Evolutionary conservation across 352 stramenopile genomes (phyloP).

Genomic region (Phytophthora pluvialis): DNA sequence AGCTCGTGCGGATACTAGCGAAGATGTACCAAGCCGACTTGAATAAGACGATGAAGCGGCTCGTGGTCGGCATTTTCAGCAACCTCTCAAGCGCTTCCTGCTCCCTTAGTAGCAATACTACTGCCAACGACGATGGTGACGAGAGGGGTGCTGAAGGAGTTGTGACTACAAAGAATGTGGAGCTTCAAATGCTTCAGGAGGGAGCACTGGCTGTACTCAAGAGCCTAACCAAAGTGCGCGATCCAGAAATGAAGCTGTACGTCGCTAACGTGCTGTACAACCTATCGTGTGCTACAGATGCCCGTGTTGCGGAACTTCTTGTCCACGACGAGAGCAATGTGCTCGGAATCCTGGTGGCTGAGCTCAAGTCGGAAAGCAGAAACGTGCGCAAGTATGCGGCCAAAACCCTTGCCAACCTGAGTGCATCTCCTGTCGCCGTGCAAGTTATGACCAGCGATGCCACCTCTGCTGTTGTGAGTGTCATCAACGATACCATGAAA

Average conservation of each 20-base stretch:
- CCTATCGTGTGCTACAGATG: constrained; percentile 60
- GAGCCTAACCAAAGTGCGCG: constrained; percentile 71
- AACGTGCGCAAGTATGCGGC: constrained; percentile 75
- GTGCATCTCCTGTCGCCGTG: constrained; percentile 51
- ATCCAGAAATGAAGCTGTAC: constrained; percentile 86
- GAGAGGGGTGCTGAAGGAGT: neutral
- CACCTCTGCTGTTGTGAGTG: constrained; percentile 41
- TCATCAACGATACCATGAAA: constrained; percentile 79
- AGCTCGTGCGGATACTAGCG: constrained; percentile 75
- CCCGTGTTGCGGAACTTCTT: constrained; percentile 53
- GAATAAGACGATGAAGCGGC: constrained; percentile 78
- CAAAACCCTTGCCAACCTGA: constrained; percentile 71
- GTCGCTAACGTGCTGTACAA: constrained; percentile 87
- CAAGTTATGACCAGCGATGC: constrained; percentile 67
- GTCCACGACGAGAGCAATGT: constrained; percentile 77
- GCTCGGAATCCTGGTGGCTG: constrained; percentile 62
- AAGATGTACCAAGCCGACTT: constrained; percentile 83
- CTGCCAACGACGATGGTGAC: constrained; percentile 7
- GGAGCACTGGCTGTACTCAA: constrained; percentile 70
- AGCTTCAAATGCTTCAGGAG: constrained; percentile 68
- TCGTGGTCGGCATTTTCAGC: constrained; percentile 79
- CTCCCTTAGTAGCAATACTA: neutral
- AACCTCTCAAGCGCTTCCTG: constrained; percentile 59
- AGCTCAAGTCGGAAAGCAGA: constrained; percentile 71
- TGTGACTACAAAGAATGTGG: constrained; percentile 22